Conservation (phyloP, 2,329 filamentous ascomycete species). For the Venturia aucupariae region DNA sequence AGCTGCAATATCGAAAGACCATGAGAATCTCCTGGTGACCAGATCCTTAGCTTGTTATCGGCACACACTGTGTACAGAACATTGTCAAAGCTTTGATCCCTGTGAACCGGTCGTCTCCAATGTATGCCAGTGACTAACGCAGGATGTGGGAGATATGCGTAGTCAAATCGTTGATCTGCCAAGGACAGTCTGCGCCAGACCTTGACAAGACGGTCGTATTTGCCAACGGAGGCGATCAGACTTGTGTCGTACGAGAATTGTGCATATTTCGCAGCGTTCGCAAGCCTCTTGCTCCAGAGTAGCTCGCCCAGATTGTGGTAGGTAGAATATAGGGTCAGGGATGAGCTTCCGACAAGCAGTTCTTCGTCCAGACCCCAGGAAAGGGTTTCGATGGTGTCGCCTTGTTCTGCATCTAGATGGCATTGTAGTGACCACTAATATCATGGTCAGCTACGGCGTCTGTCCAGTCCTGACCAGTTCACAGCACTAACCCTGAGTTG, state of each 20-base stretch:
- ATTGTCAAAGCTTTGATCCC: constrained; percentile 72
- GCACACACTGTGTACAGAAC: constrained; percentile 82
- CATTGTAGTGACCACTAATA: constrained; percentile 53
- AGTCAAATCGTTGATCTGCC: constrained; percentile 78
- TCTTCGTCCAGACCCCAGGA: constrained; percentile 88
- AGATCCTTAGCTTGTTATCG: constrained; percentile 73
- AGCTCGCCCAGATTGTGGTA: constrained; percentile 40
- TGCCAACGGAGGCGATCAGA: constrained; percentile 72
- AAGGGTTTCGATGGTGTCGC: constrained; percentile 48
- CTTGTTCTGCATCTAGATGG: constrained; percentile 41
- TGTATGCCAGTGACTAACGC: constrained; percentile 69
- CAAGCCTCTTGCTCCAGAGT: constrained; percentile 67
- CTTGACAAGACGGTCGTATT: constrained; percentile 76
- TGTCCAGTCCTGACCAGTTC: not conserved
- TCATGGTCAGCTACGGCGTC: constrained; percentile 18
- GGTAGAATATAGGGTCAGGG: constrained; percentile 60
- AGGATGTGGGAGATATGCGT: constrained; percentile 82
- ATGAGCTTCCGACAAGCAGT: constrained; percentile 64
- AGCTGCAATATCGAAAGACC: constrained; percentile 64
- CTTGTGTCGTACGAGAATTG: constrained; percentile 78
- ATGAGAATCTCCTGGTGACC: constrained; percentile 67
- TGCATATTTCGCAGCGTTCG: constrained; percentile 64
- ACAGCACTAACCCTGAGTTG: constrained; percentile 55
- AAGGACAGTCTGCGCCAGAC: constrained; percentile 85
- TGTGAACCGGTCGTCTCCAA: constrained; percentile 72